Percentiles rank a stretch among this genome's conserved stretches.
phyloP scores from a whole-genome alignment of 257 asterid species.

The Solanum paucissectum region DNA sequence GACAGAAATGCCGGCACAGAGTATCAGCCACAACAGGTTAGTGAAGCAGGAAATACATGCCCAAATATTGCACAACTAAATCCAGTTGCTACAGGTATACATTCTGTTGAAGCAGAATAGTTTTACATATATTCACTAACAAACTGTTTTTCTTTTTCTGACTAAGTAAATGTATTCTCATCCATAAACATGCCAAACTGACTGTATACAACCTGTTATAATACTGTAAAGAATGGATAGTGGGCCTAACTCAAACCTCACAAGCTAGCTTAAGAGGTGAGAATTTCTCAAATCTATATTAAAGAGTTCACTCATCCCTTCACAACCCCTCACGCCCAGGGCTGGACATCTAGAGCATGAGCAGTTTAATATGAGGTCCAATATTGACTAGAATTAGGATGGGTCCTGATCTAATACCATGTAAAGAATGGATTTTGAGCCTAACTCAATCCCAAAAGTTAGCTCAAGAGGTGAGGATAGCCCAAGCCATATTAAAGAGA shows the following conservation, averaged over 20 bases:
- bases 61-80: neutral
- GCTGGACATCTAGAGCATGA: neutral
- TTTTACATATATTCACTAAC: neutral
- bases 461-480: neutral
- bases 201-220: neutral
- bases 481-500: neutral
- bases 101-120: neutral
- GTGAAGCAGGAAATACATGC: neutral
- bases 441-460: neutral
- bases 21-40: conserved; percentile 1
- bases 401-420: neutral
- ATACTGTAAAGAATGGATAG: neutral
- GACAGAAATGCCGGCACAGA: conserved; percentile 13
- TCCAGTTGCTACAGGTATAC: neutral
- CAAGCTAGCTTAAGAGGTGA: neutral
- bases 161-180: neutral
- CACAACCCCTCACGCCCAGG: neutral
- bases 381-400: neutral
- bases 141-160: neutral
- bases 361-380: neutral
- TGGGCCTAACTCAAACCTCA: neutral
- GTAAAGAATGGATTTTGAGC: neutral
- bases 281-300: neutral
- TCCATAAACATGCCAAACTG: neutral
- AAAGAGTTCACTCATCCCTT: neutral